phyloP scores from a whole-genome alignment of 148 eudicot species.

The Arbutus unedo region DNA sequence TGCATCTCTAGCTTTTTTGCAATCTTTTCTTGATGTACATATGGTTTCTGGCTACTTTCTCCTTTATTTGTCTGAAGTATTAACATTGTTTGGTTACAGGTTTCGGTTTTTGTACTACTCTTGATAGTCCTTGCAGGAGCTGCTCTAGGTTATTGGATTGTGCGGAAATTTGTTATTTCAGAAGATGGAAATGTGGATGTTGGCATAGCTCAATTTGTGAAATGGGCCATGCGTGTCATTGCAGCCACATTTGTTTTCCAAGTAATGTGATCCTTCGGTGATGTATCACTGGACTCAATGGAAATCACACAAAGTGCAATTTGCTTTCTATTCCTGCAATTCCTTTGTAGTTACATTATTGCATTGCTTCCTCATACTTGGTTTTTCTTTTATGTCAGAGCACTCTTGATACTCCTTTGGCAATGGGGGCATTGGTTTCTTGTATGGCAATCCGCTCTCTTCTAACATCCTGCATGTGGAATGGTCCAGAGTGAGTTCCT shows the following conservation, averaged over 20 bases:
- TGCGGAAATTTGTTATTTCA: conserved; percentile 70
- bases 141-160: conserved; percentile 86
- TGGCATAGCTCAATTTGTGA: conserved; percentile 73
- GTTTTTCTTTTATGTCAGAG: conserved; percentile 45
- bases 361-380: conserved; percentile 10
- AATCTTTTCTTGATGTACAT: background rate
- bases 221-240: conserved; percentile 79
- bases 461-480: conserved; percentile 33
- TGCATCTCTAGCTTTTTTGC: background rate
- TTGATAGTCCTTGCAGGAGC: conserved; percentile 76
- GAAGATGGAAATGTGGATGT: conserved; percentile 90
- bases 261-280: conserved; percentile 28
- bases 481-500: conserved; percentile 41
- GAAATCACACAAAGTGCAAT: background rate
- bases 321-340: background rate
- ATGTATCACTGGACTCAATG: background rate
- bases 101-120: conserved; percentile 57
- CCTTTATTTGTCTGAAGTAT: conserved; percentile 4
- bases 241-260: conserved; percentile 71
- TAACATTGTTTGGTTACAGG: conserved; percentile 39
- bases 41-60: background rate
- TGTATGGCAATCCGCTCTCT: conserved; percentile 39
- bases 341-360: background rate
- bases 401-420: conserved; percentile 64
- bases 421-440: conserved; percentile 44